These are phyloP conservation scores for Xylaria arbuscula DNA, from an alignment of 2,329 filamentous ascomycete genomes.

Conservation along the genomic window DNA sequence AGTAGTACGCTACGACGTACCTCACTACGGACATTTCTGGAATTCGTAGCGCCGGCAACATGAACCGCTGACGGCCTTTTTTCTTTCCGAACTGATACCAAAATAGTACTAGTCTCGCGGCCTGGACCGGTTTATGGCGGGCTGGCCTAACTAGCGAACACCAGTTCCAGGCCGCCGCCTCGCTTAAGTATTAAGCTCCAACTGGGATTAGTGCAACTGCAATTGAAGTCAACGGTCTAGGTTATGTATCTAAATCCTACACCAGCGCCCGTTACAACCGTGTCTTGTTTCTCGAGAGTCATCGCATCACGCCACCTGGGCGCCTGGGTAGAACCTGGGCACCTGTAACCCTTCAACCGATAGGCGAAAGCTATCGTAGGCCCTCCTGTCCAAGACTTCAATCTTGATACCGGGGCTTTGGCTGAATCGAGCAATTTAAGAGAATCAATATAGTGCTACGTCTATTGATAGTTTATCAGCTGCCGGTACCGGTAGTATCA, in stretches of 20 bases:
- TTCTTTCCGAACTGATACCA: slow-evolving; percentile 22
- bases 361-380: slow-evolving; percentile 10
- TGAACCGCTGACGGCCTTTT: slow-evolving; percentile 16
- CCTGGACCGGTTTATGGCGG: slow-evolving; percentile 11
- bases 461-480: not conserved
- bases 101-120: slow-evolving; percentile 6
- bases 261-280: not conserved
- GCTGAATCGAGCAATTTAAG: slow-evolving; percentile 24
- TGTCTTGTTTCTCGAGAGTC: not conserved
- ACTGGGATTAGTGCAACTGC: not conserved
- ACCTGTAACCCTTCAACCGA: slow-evolving; percentile 11
- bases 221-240: not conserved
- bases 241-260: not conserved
- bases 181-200: slow-evolving; percentile 12
- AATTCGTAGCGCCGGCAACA: slow-evolving; percentile 16
- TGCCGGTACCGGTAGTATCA: not conserved
- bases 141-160: not conserved
- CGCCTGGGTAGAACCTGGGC: too few relatives aligned
- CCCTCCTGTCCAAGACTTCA: slow-evolving; percentile 11
- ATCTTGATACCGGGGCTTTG: slow-evolving; percentile 15
- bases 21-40: slow-evolving; percentile 5
- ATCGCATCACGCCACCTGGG: not conserved
- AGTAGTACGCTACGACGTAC: slow-evolving; percentile 8
- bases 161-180: slow-evolving; percentile 14
- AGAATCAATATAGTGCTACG: slow-evolving; percentile 19